phyloP scores from a whole-genome alignment of 2,329 filamentous ascomycete species.

The Alternaria metachromatica region DNA sequence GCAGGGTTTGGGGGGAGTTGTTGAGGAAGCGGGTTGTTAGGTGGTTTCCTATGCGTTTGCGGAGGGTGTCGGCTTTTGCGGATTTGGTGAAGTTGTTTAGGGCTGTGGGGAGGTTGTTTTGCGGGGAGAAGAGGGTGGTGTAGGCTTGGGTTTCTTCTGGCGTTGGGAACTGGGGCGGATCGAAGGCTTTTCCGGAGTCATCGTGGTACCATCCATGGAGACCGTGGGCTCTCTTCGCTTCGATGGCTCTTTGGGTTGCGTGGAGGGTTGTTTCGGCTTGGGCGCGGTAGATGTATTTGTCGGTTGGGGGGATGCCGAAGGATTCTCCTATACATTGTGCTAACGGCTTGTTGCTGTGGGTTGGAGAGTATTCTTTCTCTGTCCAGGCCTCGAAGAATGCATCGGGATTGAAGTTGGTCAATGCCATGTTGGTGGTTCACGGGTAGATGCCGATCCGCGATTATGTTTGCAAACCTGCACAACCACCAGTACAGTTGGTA shows the following conservation, averaged over 20 bases:
- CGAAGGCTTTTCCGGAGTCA: conserved; percentile 43
- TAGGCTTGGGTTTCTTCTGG: conserved; percentile 69
- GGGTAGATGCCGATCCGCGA: not conserved
- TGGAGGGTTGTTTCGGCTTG: conserved; percentile 58
- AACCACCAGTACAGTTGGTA: not conserved
- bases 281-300: conserved; percentile 60
- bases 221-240: conserved; percentile 54
- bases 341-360: conserved; percentile 42
- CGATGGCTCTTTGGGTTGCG: conserved; percentile 58
- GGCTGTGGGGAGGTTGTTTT: conserved; percentile 65
- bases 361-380: conserved; percentile 42
- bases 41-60: conserved; percentile 62
- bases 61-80: conserved; percentile 69
- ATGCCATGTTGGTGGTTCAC: conserved; percentile 23
- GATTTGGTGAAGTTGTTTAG: conserved; percentile 69
- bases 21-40: conserved; percentile 60
- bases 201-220: conserved; percentile 61
- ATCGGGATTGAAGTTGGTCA: conserved; percentile 54
- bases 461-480: not conserved
- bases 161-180: conserved; percentile 27
- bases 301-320: conserved; percentile 55
- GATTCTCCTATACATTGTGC: conserved; percentile 54
- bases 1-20: conserved; percentile 23
- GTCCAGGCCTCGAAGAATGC: conserved; percentile 54
- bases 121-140: conserved; percentile 68